These are phyloP conservation scores for Rhinocladiella mackenziei DNA, from an alignment of 2,329 filamentous ascomycete genomes.

Conservation along the genomic window DNA sequence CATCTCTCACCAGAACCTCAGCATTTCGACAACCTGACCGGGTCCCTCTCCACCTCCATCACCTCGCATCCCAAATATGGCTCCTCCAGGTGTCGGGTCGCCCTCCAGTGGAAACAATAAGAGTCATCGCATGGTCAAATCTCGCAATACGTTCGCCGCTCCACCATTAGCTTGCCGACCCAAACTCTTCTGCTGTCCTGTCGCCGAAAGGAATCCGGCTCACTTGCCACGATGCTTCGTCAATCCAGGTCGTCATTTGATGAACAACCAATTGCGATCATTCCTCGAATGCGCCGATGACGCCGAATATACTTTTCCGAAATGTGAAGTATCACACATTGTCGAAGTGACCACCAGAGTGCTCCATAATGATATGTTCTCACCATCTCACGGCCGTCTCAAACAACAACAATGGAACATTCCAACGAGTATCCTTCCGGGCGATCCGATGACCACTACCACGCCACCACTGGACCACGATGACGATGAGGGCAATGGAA, in stretches of 20 bases:
- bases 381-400: neutral
- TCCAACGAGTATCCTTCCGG: neutral
- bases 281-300: slow-evolving; percentile 25
- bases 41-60: too few relatives aligned
- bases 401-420: slow-evolving; percentile 21
- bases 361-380: slow-evolving; percentile 6
- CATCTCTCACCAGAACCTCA: too few relatives aligned
- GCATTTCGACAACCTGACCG: neutral
- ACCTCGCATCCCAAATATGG: too few relatives aligned
- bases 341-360: slow-evolving; percentile 22
- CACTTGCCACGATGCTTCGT: slow-evolving; percentile 23
- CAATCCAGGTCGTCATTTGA: slow-evolving; percentile 24
- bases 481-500: slow-evolving; percentile 5
- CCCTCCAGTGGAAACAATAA: slow-evolving; percentile 3
- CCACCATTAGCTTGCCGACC: slow-evolving; percentile 16
- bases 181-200: slow-evolving; percentile 21
- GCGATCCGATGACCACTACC: slow-evolving; percentile 4
- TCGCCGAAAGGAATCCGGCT: slow-evolving; percentile 15
- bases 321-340: slow-evolving; percentile 24
- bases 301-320: slow-evolving; percentile 10
- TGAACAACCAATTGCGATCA: slow-evolving; percentile 22
- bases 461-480: slow-evolving; percentile 18
- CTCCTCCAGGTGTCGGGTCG: slow-evolving; percentile 1
- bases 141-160: slow-evolving; percentile 8
- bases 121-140: neutral